Evolutionary conservation across 1,139 yeast genomes (phyloP).

Genomic region (Pichia sp.): DNA sequence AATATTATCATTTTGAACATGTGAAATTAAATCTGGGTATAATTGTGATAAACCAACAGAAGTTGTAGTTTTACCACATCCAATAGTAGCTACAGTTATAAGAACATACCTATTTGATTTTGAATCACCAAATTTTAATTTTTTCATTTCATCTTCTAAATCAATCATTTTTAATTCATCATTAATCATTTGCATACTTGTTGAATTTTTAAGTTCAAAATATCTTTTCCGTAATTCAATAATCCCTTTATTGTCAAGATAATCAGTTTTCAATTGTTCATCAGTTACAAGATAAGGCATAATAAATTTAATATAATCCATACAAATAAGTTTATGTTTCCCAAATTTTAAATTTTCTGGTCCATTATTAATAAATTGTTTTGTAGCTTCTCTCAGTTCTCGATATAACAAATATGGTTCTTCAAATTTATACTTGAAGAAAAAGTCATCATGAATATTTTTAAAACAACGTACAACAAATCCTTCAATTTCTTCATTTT

Average conservation of each 20-base stretch:
- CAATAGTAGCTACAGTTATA: constrained; percentile 83
- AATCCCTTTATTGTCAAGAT: constrained; percentile 60
- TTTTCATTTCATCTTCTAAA: constrained; percentile 21
- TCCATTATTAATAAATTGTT: constrained; percentile 44
- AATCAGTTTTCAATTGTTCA: constrained; percentile 42
- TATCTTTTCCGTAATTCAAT: constrained; percentile 63
- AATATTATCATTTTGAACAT: constrained; percentile 82
- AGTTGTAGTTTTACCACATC: constrained; percentile 92
- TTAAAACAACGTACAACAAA: constrained; percentile 71
- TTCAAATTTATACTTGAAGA: constrained; percentile 91
- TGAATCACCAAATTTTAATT: constrained; percentile 22
- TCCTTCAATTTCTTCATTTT: constrained; percentile 78
- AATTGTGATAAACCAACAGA: constrained; percentile 53
- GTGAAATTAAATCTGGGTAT: constrained; percentile 56
- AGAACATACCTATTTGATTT: constrained; percentile 41
- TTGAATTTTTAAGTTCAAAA: constrained; percentile 30
- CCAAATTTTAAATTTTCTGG: constrained; percentile 40
- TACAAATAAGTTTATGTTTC: constrained; percentile 55
- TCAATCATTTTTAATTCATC: constrained; percentile 19
- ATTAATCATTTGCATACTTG: constrained; percentile 29
- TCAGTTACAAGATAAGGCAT: constrained; percentile 45
- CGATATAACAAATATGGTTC: constrained; percentile 92
- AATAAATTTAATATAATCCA: constrained; percentile 64
- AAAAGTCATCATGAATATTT: constrained; percentile 41
- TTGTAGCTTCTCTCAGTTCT: constrained; percentile 84